Base-by-base conservation (phyloP, 2,329 filamentous ascomycete species). In the Cladobotryum protrusum region DNA sequence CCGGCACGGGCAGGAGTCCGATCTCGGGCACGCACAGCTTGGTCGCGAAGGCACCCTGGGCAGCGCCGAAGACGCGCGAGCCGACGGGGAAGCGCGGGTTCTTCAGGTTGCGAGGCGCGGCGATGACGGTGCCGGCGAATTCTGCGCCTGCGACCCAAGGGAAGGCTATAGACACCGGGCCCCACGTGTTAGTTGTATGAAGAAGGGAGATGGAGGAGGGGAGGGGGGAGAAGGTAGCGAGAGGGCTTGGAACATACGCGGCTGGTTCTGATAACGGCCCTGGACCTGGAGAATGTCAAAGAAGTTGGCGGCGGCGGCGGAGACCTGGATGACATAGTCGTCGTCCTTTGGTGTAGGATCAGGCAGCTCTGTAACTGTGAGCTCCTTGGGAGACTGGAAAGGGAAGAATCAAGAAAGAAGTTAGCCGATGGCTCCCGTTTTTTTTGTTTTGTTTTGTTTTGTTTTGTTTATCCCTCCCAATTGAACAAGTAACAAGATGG, bases 201-300 rank as follows among this genome's bases (percentile, higher is more conserved):
- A 32, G 32, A 15, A 35, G 12, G 7, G 33, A 18, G 19, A 11
- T 4, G 33, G 3, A 19, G 32, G 14, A 15, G 19, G 11, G 8
- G 4, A 36, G 9, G 45, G n/a, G 9, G 37, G 39, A 44, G 14
- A 14, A 34, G 32, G 11, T 19, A 13, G 47, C 19, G 32, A 42
- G 17, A 5, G 19, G 15, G 20, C 12, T n/a, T n/a, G n/a, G 11
- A 8, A 24, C 72, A 29, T 67, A 80, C 77, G 82, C 0, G 90
- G 90, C 61, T 96, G 91, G 65, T 89, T 79, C 65, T 97, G 92
- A 71, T 97, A 97, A 79, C 95, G 95, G 50, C 92, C 92, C 63
- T 89, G 86, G 63, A 96, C 89, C 65, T 97, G 92, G 48, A 97
- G 82, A 51, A 96, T 86, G 67, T 97, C 92, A 74, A 96, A 97